Evolutionary conservation across 2,329 filamentous ascomycete species (phyloP).

Genomic region (Magnaporthiopsis incrustans): DNA sequence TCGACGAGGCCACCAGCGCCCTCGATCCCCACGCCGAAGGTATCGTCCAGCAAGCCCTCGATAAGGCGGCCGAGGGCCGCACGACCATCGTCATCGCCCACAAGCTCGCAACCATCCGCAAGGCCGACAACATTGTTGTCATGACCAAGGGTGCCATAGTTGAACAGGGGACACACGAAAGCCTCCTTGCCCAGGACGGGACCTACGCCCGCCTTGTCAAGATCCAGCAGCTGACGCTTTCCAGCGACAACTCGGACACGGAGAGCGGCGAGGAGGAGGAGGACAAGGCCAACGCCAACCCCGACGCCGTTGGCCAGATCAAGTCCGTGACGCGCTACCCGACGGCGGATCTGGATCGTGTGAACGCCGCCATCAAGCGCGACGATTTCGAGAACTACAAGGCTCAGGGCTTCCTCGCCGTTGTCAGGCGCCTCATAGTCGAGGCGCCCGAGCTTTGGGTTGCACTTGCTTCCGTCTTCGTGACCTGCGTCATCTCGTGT

Average conservation of each 20-base stretch:
- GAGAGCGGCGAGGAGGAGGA: not conserved
- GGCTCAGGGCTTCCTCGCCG: constrained; percentile 10
- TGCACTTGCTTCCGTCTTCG: constrained; percentile 10
- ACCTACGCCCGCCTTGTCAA: constrained; percentile 45
- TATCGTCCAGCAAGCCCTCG: constrained; percentile 45
- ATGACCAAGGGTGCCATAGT: constrained; percentile 47
- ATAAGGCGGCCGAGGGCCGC: constrained; percentile 41
- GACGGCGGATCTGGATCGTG: constrained; percentile 11
- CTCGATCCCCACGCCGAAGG: constrained; percentile 32
- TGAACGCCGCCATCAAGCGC: constrained; percentile 11
- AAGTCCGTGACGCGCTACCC: constrained; percentile 16
- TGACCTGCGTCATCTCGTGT: constrained; percentile 20
- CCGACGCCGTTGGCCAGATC: constrained; percentile 10
- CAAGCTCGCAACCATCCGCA: constrained; percentile 44
- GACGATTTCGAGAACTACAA: constrained; percentile 15
- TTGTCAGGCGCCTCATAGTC: constrained; percentile 11
- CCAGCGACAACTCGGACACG: not conserved
- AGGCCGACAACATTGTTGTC: constrained; percentile 57
- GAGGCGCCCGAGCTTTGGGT: constrained; percentile 12
- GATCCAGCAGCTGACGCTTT: constrained; percentile 27
- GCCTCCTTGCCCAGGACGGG: constrained; percentile 36
- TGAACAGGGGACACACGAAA: constrained; percentile 53
- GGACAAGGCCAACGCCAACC: not conserved
- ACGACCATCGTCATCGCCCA: constrained; percentile 60
- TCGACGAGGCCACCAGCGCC: constrained; percentile 60